These are phyloP conservation scores for Schizochytrium sp. DNA, from an alignment of 108 stramenopile genomes.

Conservation along the genomic window DNA sequence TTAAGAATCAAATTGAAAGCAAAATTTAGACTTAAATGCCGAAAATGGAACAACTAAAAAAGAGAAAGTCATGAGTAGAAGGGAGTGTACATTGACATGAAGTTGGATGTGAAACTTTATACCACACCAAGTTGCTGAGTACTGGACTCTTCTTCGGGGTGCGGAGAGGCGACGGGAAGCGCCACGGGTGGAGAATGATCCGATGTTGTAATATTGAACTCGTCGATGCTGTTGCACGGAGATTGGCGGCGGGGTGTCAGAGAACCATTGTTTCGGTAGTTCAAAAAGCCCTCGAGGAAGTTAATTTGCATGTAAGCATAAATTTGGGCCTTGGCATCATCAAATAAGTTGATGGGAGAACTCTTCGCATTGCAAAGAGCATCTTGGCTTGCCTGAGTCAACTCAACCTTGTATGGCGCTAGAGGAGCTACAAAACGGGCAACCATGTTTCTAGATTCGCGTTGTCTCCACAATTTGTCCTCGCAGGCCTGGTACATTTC, in stretches of 20 bases:
- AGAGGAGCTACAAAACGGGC: neutral
- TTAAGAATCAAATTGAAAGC: no score
- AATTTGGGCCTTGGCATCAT: conserved; percentile 15
- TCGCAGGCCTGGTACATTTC: neutral
- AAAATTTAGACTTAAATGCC: no score
- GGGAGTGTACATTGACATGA: no score
- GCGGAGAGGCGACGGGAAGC: neutral
- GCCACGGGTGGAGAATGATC: neutral
- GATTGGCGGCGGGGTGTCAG: conserved; percentile 8
- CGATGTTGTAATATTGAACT: neutral
- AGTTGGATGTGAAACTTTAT: no score
- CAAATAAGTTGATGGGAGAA: conserved; percentile 17
- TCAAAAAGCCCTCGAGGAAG: conserved; percentile 22
- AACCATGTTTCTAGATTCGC: conserved; percentile 35
- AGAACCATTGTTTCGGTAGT: neutral
- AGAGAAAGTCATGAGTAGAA: no score
- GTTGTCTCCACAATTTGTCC: conserved; percentile 7
- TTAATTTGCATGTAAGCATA: conserved; percentile 12
- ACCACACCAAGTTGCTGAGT: no score
- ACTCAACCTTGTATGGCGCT: conserved; percentile 11
- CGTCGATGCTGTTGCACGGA: neutral
- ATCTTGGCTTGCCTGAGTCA: neutral
- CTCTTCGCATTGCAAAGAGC: neutral
- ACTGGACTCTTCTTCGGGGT: neutral
- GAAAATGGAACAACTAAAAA: no score